A percentile compares a stretch with the other conserved stretches of the same genome.
These are phyloP conservation scores for Cladosporium sp. DNA, from an alignment of 2,329 filamentous ascomycete genomes.

Conservation along the genomic window DNA sequence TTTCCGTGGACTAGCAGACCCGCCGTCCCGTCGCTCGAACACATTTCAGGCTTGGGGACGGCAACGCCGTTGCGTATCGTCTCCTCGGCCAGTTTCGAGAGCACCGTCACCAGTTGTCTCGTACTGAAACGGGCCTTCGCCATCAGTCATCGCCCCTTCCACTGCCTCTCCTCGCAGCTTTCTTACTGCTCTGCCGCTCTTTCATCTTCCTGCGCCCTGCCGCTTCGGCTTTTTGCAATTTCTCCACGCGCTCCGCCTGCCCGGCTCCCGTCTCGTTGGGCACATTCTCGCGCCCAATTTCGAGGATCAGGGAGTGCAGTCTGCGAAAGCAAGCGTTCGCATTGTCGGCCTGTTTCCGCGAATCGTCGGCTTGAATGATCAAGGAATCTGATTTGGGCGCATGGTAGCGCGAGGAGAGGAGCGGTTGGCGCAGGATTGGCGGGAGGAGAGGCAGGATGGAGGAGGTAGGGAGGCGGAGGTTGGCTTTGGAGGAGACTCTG, in stretches of 20 bases:
- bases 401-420: constrained; percentile 58
- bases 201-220: constrained; percentile 60
- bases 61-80: too few relatives aligned
- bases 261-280: constrained; percentile 63
- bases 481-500: constrained; percentile 69
- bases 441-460: constrained; percentile 58
- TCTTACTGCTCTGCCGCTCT: constrained; percentile 64
- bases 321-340: constrained; percentile 61
- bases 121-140: too few relatives aligned
- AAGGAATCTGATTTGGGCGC: constrained; percentile 56
- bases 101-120: too few relatives aligned
- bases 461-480: constrained; percentile 58
- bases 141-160: constrained; percentile 35
- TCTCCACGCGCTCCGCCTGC: constrained; percentile 57
- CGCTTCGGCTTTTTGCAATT: constrained; percentile 60
- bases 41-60: too few relatives aligned
- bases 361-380: constrained; percentile 65
- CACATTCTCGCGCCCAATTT: constrained; percentile 53
- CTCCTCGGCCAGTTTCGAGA: too few relatives aligned
- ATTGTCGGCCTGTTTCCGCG: constrained; percentile 63
- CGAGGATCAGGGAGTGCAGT: constrained; percentile 56
- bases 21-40: too few relatives aligned
- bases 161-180: constrained; percentile 52
- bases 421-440: constrained; percentile 52
- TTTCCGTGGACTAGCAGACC: too few relatives aligned